These are phyloP conservation scores for Striga asiatica DNA, from an alignment of 257 asterid genomes.

Conservation along the genomic window DNA sequence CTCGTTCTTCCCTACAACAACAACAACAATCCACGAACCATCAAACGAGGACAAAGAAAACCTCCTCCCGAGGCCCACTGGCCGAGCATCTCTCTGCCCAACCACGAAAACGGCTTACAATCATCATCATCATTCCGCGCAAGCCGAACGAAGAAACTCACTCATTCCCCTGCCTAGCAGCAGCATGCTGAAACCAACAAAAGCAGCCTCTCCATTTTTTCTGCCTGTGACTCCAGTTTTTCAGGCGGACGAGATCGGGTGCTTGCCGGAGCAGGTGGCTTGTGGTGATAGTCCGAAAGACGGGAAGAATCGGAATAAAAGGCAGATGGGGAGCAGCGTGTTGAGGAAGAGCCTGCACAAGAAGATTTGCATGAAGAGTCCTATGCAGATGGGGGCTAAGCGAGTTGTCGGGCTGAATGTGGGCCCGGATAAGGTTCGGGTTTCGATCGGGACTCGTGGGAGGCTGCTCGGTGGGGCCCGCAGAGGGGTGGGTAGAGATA, in stretches of 20 bases:
- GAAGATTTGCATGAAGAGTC: constrained; percentile 53
- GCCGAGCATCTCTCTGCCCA: constrained; percentile 42
- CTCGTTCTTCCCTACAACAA: constrained; percentile 26
- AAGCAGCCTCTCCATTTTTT: constrained; percentile 31
- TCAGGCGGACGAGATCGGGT: constrained; percentile 23
- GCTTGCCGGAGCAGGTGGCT: constrained; percentile 37
- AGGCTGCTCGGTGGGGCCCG: constrained; percentile 49
- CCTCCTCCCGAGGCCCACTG: constrained; percentile 41
- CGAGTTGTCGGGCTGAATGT: constrained; percentile 76
- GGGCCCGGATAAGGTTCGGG: constrained; percentile 76
- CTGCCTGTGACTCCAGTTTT: constrained; percentile 41
- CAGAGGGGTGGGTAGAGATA: constrained; percentile 43
- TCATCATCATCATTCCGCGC: constrained; percentile 13
- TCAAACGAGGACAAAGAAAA: constrained; percentile 60
- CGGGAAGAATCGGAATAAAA: constrained; percentile 37
- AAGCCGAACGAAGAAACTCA: constrained; percentile 53
- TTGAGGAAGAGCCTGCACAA: constrained; percentile 61
- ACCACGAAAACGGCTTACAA: too few relatives aligned
- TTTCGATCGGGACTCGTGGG: constrained; percentile 82
- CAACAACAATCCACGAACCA: too few relatives aligned
- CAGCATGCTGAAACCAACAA: constrained; percentile 26
- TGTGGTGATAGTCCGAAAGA: constrained; percentile 61
- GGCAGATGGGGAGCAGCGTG: constrained; percentile 20
- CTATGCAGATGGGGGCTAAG: constrained; percentile 46
- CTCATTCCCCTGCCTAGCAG: constrained; percentile 61